Percentiles rank a stretch among this genome's conserved stretches.
Evolutionary conservation across 192 early-diverging fungal species (phyloP).

Genomic region (Entomortierella lignicola): DNA sequence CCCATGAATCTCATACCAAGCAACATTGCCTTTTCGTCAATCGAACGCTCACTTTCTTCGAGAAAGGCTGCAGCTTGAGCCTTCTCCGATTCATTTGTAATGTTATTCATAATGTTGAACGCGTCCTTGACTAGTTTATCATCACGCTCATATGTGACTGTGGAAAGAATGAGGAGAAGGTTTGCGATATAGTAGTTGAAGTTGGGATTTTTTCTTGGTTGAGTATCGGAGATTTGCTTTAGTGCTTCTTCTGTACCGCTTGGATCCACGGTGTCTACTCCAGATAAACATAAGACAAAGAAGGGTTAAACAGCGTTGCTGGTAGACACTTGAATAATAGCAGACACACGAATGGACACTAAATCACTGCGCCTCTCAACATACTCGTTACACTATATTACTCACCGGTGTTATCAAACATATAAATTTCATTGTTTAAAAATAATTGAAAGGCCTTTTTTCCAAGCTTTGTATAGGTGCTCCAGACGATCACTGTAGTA

Average conservation of each 20-base stretch:
- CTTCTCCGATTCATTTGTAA: slow-evolving; percentile 13
- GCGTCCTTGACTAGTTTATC: slow-evolving; percentile 57
- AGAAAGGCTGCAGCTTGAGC: slow-evolving; percentile 38
- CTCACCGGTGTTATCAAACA: slow-evolving; percentile 37
- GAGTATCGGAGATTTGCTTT: slow-evolving; percentile 6
- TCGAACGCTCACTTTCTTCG: slow-evolving; percentile 42
- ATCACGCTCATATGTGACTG: slow-evolving; percentile 61
- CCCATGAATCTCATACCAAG: slow-evolving; percentile 55
- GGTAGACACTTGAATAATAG: neutral
- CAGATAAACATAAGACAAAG: neutral
- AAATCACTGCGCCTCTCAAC: neutral
- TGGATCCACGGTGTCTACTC: slow-evolving; percentile 29
- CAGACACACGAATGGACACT: too few species aligned
- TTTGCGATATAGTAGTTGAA: slow-evolving; percentile 59
- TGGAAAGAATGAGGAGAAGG: slow-evolving; percentile 55
- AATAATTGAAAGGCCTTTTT: slow-evolving; percentile 17
- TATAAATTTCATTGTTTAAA: slow-evolving; percentile 24
- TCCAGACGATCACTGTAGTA: slow-evolving; percentile 13
- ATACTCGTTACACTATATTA: neutral
- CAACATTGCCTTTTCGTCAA: slow-evolving; percentile 28
- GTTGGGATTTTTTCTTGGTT: slow-evolving; percentile 2
- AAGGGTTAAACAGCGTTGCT: neutral
- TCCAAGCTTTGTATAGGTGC: slow-evolving; percentile 16
- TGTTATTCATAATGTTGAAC: slow-evolving; percentile 15
- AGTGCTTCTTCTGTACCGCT: slow-evolving; percentile 33